These are phyloP conservation scores for Austroboletus novae-zelandiae DNA, from an alignment of 1,284 basidiomycete species.

Conservation along the genomic window DNA sequence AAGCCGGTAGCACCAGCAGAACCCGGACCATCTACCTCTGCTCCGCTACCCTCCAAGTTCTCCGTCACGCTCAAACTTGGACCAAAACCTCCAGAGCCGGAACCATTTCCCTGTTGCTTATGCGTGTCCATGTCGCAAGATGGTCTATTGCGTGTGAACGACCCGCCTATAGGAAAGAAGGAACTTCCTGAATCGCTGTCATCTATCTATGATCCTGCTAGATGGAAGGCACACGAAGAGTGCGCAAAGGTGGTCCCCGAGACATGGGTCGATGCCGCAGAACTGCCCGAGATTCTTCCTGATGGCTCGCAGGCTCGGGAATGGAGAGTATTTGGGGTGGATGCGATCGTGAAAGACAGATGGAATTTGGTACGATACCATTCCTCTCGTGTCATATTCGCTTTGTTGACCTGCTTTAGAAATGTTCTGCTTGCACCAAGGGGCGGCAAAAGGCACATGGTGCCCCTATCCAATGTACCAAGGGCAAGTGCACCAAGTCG, in stretches of 20 bases:
- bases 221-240: conserved; percentile 70
- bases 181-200: conserved; percentile 41
- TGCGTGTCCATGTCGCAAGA: conserved; percentile 62
- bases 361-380: conserved; percentile 77
- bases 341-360: conserved; percentile 82
- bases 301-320: conserved; percentile 43
- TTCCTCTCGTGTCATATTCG: conserved; percentile 2
- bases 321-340: conserved; percentile 74
- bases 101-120: conserved; percentile 75
- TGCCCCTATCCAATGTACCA: conserved; percentile 91
- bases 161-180: conserved; percentile 56
- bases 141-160: conserved; percentile 67
- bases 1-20: conserved; percentile 10
- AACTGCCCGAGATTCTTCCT: conserved; percentile 30
- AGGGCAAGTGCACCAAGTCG: conserved; percentile 89
- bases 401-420: conserved; percentile 46
- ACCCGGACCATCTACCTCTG: conserved; percentile 4
- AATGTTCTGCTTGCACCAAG: conserved; percentile 83
- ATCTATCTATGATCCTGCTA: conserved; percentile 34
- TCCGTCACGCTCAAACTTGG: conserved; percentile 59
- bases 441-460: conserved; percentile 70
- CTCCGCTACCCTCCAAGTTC: conserved; percentile 13
- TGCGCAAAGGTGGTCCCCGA: conserved; percentile 83
- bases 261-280: conserved; percentile 77
- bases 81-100: conserved; percentile 55